Evolutionary conservation across 176 grass and related monocot genomes (phyloP), one percentile per base, ranked within the genome.

Genomic region (Zea luxurians): DNA sequence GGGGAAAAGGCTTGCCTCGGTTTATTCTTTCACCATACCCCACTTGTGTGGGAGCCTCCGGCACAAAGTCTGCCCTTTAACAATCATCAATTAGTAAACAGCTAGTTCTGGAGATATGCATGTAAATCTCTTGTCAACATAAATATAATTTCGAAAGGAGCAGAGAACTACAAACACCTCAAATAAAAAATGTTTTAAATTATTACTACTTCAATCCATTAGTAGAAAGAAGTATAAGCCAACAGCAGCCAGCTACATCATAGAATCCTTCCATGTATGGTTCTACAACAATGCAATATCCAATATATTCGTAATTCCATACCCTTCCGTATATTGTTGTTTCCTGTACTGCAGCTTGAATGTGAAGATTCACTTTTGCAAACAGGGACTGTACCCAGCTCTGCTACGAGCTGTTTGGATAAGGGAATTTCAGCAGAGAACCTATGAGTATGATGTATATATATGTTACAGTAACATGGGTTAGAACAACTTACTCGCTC

Each of bases 351-450:
- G 43, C 61, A 43, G 47, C 73, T 80, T 48, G 68, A 73, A 86
- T 45, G 79, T 62, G 75, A 37, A 71, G 79, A 78, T 86, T 61
- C 73, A 52, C 73, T 65, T 93, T 80, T 87, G 67, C 59, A 74
- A 72, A 61, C 49, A 90, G 89, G 89, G 77, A 86, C 16, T 21
- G 41, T 81, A 61, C 83, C 78, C 47, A 93, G 88, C 86, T 92
- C 78, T 88, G 67, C 60, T 48, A 90, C 69, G 75, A 93, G 89
- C 91, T 97, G 89, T 84, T 82, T 47, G 66, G 60, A 70, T 49
- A 34, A 79, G 60, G 37, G 3, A 67, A 57, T 59, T 72, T 64
- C 13, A 53, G 42, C 8, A 58, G 4, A 52, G 42, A 36, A 10
- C 34, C 7, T 86, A 61, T 27, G 27, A 27, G 27, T 86, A 61